These are phyloP conservation scores for Heritiera fomes DNA, from an alignment of 345 rosid genomes.

Conservation along the genomic window DNA sequence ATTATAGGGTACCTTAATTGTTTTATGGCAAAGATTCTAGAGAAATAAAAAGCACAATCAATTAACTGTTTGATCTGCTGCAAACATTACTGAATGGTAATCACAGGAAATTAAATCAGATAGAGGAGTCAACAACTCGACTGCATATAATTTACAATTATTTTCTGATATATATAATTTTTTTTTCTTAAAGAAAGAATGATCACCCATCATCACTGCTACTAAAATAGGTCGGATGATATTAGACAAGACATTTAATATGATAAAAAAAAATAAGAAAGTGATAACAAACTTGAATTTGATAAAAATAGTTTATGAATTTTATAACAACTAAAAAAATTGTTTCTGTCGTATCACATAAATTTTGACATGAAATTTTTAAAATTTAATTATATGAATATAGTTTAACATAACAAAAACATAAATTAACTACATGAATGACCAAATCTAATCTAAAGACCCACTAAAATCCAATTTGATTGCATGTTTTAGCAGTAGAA, in stretches of 20 bases:
- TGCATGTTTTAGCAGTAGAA: background rate
- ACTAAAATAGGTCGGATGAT: too few species aligned
- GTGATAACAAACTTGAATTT: too few species aligned
- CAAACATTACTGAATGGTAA: background rate
- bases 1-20: background rate
- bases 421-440: too few species aligned
- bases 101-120: background rate
- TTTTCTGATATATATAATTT: too few species aligned
- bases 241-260: too few species aligned
- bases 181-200: background rate
- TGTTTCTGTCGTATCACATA: too few species aligned
- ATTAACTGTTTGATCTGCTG: background rate
- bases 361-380: too few species aligned
- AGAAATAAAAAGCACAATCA: background rate
- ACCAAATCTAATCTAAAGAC: background rate
- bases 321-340: too few species aligned
- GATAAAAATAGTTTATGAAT: too few species aligned
- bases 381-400: too few species aligned
- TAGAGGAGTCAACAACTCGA: background rate
- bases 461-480: slow-evolving; percentile 8
- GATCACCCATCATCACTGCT: background rate
- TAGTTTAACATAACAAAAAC: too few species aligned
- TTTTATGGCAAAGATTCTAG: background rate
- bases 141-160: background rate
- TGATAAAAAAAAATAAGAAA: too few species aligned